Conservation (phyloP, 805 yeast species). For the Pichia occidentalis region DNA sequence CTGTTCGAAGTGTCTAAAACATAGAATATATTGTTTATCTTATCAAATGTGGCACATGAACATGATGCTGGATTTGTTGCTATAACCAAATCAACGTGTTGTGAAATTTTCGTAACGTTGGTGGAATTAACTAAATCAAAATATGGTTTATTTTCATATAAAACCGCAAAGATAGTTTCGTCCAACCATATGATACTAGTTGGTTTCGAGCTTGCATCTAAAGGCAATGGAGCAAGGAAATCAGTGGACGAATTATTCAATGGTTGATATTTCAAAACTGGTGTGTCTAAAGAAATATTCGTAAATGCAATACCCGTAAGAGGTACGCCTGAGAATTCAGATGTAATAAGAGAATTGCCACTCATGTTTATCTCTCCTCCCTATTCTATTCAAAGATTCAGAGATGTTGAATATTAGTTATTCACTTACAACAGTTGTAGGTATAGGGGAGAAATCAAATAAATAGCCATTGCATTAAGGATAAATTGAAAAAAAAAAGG, state of each 20-base stretch:
- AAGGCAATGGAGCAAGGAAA: constrained; percentile 3
- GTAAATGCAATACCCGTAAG: constrained; percentile 8
- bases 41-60: constrained; percentile 6
- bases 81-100: constrained; percentile 5
- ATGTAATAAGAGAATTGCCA: constrained; percentile 5
- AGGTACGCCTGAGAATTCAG: constrained; percentile 5
- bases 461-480: too few relatives aligned
- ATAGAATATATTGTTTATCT: background rate
- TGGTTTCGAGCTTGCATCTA: constrained; percentile 5
- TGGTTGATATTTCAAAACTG: constrained; percentile 10
- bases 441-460: too few relatives aligned
- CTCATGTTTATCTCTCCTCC: too few relatives aligned
- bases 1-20: constrained; percentile 12
- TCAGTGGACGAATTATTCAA: constrained; percentile 1
- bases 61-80: constrained; percentile 9
- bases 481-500: too few relatives aligned
- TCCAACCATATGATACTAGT: constrained; percentile 5
- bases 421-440: too few relatives aligned
- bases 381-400: too few relatives aligned
- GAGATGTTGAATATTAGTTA: too few relatives aligned
- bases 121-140: constrained; percentile 7
- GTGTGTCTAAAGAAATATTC: constrained; percentile 8
- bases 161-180: constrained; percentile 4
- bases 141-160: constrained; percentile 10
- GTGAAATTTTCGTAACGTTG: constrained; percentile 3